Conservation (phyloP, 2,329 filamentous ascomycete genomes). For the Aspergillus vadensis region DNA sequence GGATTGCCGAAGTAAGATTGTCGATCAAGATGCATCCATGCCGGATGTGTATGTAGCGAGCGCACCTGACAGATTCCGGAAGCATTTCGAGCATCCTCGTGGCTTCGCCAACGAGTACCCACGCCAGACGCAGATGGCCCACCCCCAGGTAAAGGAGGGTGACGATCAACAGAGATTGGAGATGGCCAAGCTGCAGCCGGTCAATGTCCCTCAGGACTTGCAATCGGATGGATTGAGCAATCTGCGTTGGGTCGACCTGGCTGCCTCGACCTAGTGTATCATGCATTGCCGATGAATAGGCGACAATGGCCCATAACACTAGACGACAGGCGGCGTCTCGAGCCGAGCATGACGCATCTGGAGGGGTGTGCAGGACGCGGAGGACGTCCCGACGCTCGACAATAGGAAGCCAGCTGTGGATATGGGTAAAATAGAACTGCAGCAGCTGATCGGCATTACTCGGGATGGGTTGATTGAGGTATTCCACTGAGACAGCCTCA, state of each 20-base stretch:
- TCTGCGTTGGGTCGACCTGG: no score
- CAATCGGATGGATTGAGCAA: neutral
- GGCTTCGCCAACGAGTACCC: neutral
- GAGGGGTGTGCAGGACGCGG: constrained; percentile 47
- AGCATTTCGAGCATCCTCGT: neutral
- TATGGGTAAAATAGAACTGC: constrained; percentile 71
- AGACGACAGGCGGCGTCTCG: neutral
- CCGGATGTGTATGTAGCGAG: constrained; percentile 15
- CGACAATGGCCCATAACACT: neutral
- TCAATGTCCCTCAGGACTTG: neutral
- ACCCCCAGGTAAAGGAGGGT: neutral
- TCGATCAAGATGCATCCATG: constrained; percentile 21
- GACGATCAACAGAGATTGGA: neutral
- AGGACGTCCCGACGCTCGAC: constrained; percentile 64
- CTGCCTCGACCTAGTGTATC: no score
- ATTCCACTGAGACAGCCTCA: neutral
- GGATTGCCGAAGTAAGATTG: constrained; percentile 16
- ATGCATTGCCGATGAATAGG: neutral
- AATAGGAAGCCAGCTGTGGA: constrained; percentile 72
- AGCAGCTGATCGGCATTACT: constrained; percentile 49
- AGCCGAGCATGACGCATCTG: constrained; percentile 11
- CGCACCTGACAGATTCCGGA: neutral
- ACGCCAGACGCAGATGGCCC: neutral
- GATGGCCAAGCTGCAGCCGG: neutral
- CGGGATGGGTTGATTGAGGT: neutral